A percentile compares a stretch with the other conserved stretches of the same genome.
Conservation (phyloP, 2,329 filamentous ascomycete genomes). For the Ophiostoma tasmaniense region DNA sequence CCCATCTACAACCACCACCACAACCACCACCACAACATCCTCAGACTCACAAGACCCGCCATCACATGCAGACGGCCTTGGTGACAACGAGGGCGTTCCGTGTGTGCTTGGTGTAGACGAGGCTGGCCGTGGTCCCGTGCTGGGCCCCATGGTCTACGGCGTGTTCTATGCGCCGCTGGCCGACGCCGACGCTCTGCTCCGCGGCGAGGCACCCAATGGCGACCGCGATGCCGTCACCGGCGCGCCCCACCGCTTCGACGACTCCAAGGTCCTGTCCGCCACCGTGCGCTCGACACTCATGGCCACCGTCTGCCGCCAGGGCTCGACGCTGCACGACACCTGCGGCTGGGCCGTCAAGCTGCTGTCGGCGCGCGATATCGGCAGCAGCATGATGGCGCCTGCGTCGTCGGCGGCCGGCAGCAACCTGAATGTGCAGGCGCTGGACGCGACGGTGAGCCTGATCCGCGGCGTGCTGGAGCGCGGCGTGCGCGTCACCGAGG, state of each 20-base stretch:
- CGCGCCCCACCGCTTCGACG: constrained; percentile 76
- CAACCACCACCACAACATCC: constrained; percentile 16
- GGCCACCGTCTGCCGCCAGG: constrained; percentile 57
- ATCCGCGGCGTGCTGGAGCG: constrained; percentile 67
- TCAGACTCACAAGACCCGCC: constrained; percentile 5
- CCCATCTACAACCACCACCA: constrained; percentile 26
- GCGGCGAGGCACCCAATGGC: constrained; percentile 27
- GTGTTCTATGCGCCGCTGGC: constrained; percentile 68
- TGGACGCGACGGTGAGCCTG: constrained; percentile 80
- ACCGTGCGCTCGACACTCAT: constrained; percentile 66
- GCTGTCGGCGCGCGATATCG: constrained; percentile 78
- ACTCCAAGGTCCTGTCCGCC: constrained; percentile 85
- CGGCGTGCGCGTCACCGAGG: constrained; percentile 76
- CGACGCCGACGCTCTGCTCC: constrained; percentile 63
- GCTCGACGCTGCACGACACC: constrained; percentile 36
- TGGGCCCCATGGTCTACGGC: constrained; percentile 70
- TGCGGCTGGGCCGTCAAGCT: constrained; percentile 80
- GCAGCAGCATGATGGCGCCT: constrained; percentile 65
- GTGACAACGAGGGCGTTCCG: constrained; percentile 33
- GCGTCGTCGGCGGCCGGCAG: constrained; percentile 50
- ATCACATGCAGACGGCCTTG: not conserved
- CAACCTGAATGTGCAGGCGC: constrained; percentile 92
- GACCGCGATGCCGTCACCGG: constrained; percentile 12
- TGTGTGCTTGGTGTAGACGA: constrained; percentile 88
- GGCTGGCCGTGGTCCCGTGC: constrained; percentile 86